phyloP scores from a whole-genome alignment of 225 moss, liverwort and hornwort genomes.

The Pleurozium schreberi region DNA sequence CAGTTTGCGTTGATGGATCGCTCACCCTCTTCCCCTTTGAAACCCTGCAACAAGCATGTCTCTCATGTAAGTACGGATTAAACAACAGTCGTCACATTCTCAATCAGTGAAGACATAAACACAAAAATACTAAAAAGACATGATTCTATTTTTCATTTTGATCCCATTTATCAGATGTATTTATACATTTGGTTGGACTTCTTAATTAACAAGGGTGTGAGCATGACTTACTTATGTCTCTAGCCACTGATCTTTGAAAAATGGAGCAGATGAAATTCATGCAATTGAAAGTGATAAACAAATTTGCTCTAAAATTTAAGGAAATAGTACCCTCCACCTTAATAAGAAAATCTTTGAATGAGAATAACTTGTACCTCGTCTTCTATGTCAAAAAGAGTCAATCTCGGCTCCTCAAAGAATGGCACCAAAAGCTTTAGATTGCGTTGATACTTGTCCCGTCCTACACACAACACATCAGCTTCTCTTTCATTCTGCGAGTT shows the following conservation, averaged over 20 bases:
- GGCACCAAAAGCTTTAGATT: conserved; percentile 82
- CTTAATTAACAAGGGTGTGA: not conserved
- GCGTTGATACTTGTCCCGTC: conserved; percentile 72
- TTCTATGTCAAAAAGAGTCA: conserved; percentile 56
- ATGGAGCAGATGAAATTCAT: not conserved
- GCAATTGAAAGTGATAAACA: not conserved
- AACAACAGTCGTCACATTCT: not conserved
- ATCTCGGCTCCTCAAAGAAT: conserved; percentile 67
- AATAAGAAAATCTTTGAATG: not conserved
- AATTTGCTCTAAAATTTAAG: not conserved
- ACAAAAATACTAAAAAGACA: not conserved
- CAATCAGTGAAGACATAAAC: not conserved
- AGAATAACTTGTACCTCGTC: conserved; percentile 11
- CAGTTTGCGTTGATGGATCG: conserved; percentile 45
- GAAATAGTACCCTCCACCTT: not conserved
- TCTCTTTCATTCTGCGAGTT: not conserved
- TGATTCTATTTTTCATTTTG: not conserved
- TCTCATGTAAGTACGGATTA: not conserved
- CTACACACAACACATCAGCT: conserved; percentile 1
- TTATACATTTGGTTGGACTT: not conserved
- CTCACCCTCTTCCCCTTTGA: conserved; percentile 20
- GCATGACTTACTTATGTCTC: not conserved
- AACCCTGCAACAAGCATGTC: conserved; percentile 16
- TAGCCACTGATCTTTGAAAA: not conserved
- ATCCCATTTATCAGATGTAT: not conserved